These are phyloP conservation scores for Mallotus nudiflorus DNA, from an alignment of 345 rosid species.

Conservation along the genomic window DNA sequence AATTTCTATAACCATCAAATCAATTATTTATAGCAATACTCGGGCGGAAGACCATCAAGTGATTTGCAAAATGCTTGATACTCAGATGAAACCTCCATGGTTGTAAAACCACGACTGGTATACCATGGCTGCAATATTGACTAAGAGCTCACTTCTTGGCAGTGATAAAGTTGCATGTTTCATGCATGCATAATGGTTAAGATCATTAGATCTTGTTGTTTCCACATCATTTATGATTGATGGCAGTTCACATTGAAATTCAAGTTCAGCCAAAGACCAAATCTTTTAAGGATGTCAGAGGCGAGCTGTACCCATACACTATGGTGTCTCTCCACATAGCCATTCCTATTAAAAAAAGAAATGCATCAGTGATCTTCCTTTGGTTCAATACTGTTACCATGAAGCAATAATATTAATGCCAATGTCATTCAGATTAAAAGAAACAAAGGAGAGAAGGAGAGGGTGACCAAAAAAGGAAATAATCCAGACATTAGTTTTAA, in stretches of 20 bases:
- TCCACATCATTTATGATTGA: constrained; percentile 12
- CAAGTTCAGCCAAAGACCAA: constrained; percentile 50
- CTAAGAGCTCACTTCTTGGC: not conserved
- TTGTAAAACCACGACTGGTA: no score
- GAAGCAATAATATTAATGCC: not conserved
- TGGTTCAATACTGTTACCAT: not conserved
- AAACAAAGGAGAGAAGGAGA: not conserved
- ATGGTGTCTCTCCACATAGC: constrained; percentile 72
- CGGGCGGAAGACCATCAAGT: not conserved
- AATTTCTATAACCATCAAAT: not conserved
- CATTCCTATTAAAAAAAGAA: constrained; percentile 48
- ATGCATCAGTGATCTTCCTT: not conserved
- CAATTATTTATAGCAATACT: not conserved
- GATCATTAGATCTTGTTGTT: not conserved
- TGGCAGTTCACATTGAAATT: not conserved
- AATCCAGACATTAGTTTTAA: not conserved
- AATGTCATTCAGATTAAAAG: constrained; percentile 3
- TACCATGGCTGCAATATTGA: not conserved
- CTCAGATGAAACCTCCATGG: not conserved
- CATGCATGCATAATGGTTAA: not conserved
- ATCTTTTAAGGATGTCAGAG: constrained; percentile 62
- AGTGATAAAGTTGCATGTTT: not conserved
- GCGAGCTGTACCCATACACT: constrained; percentile 63
- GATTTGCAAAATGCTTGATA: not conserved
- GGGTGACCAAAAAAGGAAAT: not conserved